phyloP scores from a whole-genome alignment of 1,284 basidiomycete genomes.

The Porodaedalea pini region DNA sequence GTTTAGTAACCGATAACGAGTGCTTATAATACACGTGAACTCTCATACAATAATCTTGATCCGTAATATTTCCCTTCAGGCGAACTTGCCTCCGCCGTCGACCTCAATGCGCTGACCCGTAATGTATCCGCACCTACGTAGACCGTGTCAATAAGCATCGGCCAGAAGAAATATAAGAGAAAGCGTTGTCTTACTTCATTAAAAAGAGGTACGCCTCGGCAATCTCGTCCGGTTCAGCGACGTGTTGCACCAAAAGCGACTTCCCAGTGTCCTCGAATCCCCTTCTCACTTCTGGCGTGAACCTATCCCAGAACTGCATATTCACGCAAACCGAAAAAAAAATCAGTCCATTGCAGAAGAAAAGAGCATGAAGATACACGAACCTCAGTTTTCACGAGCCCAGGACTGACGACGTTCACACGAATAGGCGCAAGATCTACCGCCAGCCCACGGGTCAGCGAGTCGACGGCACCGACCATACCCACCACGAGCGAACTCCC shows the following conservation, averaged over 20 bases:
- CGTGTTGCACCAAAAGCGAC: conserved; percentile 20
- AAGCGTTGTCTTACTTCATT: conserved; percentile 23
- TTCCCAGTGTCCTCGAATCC: conserved; percentile 14
- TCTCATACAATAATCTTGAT: background rate
- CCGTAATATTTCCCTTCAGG: background rate
- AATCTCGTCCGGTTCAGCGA: conserved; percentile 23
- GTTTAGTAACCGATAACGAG: no score
- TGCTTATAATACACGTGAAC: no score
- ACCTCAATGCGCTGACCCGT: conserved; percentile 24
- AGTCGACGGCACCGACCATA: conserved; percentile 23
- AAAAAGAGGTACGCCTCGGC: conserved; percentile 26
- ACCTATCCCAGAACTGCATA: conserved; percentile 23
- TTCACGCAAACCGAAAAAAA: background rate
- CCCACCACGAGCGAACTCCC: conserved; percentile 22
- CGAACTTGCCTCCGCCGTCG: conserved; percentile 22
- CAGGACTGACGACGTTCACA: conserved; percentile 24
- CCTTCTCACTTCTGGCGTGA: conserved; percentile 10
- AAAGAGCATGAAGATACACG: background rate
- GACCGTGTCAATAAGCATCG: background rate
- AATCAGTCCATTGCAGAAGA: background rate
- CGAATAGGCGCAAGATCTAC: conserved; percentile 26
- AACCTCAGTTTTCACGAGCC: conserved; percentile 21
- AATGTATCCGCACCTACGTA: conserved; percentile 22
- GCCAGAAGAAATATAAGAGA: background rate
- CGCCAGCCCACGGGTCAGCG: conserved; percentile 22